Percentiles rank a stretch among this genome's conserved stretches.
These are phyloP conservation scores for Leptoxyphium fumago DNA, from an alignment of 2,329 filamentous ascomycete genomes.

Conservation along the genomic window DNA sequence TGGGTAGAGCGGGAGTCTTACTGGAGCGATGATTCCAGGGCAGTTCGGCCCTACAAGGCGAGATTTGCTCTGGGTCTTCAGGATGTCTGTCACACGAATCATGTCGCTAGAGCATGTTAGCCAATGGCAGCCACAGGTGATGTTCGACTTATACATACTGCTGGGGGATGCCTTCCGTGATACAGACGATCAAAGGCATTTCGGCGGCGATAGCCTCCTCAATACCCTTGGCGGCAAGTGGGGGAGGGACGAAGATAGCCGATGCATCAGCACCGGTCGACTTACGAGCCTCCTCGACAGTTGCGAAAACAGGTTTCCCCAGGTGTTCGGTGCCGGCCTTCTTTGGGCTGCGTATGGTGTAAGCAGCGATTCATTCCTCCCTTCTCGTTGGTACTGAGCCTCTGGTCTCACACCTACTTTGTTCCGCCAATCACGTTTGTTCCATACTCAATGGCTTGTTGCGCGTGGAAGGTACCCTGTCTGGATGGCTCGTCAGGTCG, in stretches of 20 bases:
- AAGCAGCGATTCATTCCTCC: background rate
- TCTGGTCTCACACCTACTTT: constrained; percentile 33
- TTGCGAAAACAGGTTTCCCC: constrained; percentile 82
- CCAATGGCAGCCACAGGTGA: background rate
- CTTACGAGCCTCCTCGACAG: constrained; percentile 76
- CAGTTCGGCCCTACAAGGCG: constrained; percentile 95
- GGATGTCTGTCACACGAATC: constrained; percentile 95
- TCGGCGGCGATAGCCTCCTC: constrained; percentile 92
- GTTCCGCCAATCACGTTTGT: constrained; percentile 97
- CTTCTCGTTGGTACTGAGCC: too few relatives aligned
- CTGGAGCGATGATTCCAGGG: constrained; percentile 82
- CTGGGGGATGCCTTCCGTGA: constrained; percentile 95
- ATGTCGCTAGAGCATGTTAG: constrained; percentile 46
- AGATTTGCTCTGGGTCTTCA: constrained; percentile 96
- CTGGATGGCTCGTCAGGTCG: constrained; percentile 3
- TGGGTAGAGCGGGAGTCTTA: constrained; percentile 19
- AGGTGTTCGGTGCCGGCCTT: constrained; percentile 89
- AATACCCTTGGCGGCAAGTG: constrained; percentile 83
- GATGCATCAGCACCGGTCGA: constrained; percentile 81
- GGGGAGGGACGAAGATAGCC: constrained; percentile 93
- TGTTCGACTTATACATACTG: constrained; percentile 29
- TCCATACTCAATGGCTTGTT: constrained; percentile 96
- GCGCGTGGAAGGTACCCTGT: constrained; percentile 72
- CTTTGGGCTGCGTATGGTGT: constrained; percentile 46
- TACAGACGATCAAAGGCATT: constrained; percentile 89